Evolutionary conservation across 139 green algal species (phyloP), one percentile per base, ranked within the genome.

Genomic region (Chlorella sp.): DNA sequence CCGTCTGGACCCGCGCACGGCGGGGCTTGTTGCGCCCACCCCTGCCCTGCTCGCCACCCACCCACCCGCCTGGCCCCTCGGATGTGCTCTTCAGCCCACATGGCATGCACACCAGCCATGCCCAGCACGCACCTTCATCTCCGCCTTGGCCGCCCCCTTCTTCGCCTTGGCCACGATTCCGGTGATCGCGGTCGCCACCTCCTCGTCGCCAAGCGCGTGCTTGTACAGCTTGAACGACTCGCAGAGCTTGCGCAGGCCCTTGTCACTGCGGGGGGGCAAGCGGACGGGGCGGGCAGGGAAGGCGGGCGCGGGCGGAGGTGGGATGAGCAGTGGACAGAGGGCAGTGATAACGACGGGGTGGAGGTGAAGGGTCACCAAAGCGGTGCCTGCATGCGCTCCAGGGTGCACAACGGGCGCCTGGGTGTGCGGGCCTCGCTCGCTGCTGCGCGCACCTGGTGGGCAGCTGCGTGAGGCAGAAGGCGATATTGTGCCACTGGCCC

Each of bases 221-320:
- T 93, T 92, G 89, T 96, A 98, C 61, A 71, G 72, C 35, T 87
- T 86, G 46, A 93, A 87, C 25, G 75, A 59, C 41, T 98, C 94
- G 41, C 85, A 84, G 61, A 97, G 71, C 33, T 82, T 83, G 40
- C 88, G 85, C 73, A 95, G 58, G 14, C 87, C 91, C 81, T 95
- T 97, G 46, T 98, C 95, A 21, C 78, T 93, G 75, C 95, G 83
- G 2, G 71, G 83, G 59, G 98, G 80, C 77, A 42, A 61, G 45
- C 36, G 33, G 21, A 67, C 19, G 48, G 1, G n/a, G 12, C 6
- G 43, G 29, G 4, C 9, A 31, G 17, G n/a, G 41, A 8, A 17
- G 9, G 35, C 19, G 17, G 7, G 15, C 35, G 17, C n/a, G n/a
- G n/a, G n/a, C n/a, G n/a, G n/a, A n/a, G n/a, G n/a, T n/a, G n/a